phyloP scores from a whole-genome alignment of 179 eudicot genomes.

The Spinacia oleracea region DNA sequence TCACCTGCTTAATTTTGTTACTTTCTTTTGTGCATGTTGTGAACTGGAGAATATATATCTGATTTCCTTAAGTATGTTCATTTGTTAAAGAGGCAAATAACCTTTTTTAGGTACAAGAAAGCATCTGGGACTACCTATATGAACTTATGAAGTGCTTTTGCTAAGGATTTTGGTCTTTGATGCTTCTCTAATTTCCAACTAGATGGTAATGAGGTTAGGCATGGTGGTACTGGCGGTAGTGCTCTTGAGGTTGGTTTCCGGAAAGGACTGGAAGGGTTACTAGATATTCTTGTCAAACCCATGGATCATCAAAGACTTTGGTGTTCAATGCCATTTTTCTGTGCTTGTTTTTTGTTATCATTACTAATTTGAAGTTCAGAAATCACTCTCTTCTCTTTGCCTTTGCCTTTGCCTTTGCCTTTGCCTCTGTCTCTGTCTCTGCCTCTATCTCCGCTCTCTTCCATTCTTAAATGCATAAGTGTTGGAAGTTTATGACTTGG shows the following conservation, averaged over 20 bases:
- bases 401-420: not conserved
- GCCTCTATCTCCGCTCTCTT: not conserved
- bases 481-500: not conserved
- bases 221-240: not conserved
- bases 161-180: not conserved
- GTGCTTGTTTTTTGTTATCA: not conserved
- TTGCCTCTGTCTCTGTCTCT: not conserved
- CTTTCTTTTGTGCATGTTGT: not conserved
- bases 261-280: not conserved
- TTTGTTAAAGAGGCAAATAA: not conserved
- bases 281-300: not conserved
- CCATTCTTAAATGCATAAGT: not conserved
- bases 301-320: not conserved
- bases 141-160: not conserved
- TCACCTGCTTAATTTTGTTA: not conserved
- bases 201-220: not conserved
- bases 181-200: not conserved
- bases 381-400: not conserved
- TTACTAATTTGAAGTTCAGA: not conserved
- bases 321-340: not conserved
- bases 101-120: not conserved
- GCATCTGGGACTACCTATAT: not conserved
- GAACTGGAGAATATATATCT: not conserved
- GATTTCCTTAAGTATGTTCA: not conserved
- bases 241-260: not conserved